phyloP scores from a whole-genome alignment of 352 stramenopile genomes.

The Plasmopara muralis region DNA sequence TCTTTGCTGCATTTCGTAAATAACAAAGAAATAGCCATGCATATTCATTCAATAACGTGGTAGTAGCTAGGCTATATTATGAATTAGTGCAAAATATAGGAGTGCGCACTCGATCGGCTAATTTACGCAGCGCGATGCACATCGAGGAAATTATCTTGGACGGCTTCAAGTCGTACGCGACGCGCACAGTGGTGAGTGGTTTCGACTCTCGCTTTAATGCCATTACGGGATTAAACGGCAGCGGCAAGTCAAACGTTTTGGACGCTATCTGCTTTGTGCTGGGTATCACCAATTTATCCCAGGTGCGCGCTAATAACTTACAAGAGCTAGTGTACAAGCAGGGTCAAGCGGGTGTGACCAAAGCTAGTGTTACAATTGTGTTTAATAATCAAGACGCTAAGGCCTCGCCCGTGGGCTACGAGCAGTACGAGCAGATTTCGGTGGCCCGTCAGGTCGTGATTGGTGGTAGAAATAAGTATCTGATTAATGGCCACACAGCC shows the following conservation, averaged over 20 bases:
- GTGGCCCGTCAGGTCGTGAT: slow-evolving; percentile 98
- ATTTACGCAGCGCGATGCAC: slow-evolving; percentile 76
- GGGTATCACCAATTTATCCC: slow-evolving; percentile 98
- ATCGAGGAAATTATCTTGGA: slow-evolving; percentile 99
- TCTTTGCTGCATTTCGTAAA: neutral
- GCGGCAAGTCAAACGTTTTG: slow-evolving; percentile 99
- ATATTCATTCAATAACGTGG: too few relatives aligned
- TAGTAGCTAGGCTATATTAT: neutral
- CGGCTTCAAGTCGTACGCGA: slow-evolving; percentile 99
- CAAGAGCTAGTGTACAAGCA: slow-evolving; percentile 99
- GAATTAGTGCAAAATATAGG: too few relatives aligned
- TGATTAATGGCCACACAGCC: slow-evolving; percentile 98
- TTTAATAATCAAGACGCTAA: slow-evolving; percentile 98
- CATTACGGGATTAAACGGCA: slow-evolving; percentile 99
- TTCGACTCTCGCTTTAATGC: slow-evolving; percentile 99
- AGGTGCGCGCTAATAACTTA: slow-evolving; percentile 97
- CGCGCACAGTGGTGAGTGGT: slow-evolving; percentile 95
- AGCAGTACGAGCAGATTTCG: slow-evolving; percentile 97
- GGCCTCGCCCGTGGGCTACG: slow-evolving; percentile 93
- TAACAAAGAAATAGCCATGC: slow-evolving; percentile 1
- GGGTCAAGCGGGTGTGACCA: slow-evolving; percentile 98
- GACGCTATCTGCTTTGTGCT: slow-evolving; percentile 99
- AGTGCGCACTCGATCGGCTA: neutral
- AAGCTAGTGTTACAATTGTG: slow-evolving; percentile 97
- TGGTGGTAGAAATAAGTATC: slow-evolving; percentile 98